Percentiles rank a stretch among this genome's conserved stretches.
Evolutionary conservation across 495 filamentous ascomycete genomes (phyloP).

Genomic region (Podospora pseudoanserina): DNA sequence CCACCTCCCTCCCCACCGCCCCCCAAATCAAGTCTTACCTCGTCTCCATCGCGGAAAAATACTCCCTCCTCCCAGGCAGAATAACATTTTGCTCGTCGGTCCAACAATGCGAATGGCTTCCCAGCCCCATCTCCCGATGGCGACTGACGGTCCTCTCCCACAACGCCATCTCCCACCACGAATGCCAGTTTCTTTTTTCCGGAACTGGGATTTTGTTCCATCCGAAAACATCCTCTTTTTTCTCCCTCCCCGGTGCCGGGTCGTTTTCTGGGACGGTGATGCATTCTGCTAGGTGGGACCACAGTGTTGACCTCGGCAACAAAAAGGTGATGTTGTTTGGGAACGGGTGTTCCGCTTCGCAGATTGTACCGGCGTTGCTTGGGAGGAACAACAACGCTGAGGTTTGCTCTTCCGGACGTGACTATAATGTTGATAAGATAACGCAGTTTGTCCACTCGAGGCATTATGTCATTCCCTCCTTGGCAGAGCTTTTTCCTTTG

Average conservation of each 20-base stretch:
- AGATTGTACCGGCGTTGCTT: slow-evolving; percentile 40
- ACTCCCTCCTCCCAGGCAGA: slow-evolving; percentile 45
- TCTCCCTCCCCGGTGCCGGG: slow-evolving; percentile 51
- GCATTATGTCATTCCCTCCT: background rate
- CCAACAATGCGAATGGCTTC: background rate
- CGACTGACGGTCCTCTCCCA: background rate
- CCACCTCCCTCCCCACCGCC: slow-evolving; percentile 49
- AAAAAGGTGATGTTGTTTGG: slow-evolving; percentile 60
- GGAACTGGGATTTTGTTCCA: slow-evolving; percentile 48
- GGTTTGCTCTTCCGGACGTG: background rate
- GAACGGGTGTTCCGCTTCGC: slow-evolving; percentile 54
- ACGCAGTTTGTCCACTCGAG: background rate
- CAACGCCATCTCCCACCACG: slow-evolving; percentile 11
- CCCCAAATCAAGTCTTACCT: slow-evolving; percentile 59
- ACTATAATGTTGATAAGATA: background rate
- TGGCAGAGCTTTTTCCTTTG: background rate
- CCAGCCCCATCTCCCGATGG: background rate
- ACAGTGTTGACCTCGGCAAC: slow-evolving; percentile 39
- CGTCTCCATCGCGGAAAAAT: slow-evolving; percentile 54
- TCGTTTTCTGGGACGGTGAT: slow-evolving; percentile 53
- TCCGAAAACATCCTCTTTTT: slow-evolving; percentile 23
- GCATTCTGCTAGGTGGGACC: slow-evolving; percentile 56
- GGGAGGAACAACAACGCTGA: background rate
- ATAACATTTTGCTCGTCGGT: background rate
- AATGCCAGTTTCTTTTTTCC: slow-evolving; percentile 42